Evolutionary conservation across 805 yeast genomes (phyloP), one percentile per base, ranked within the genome.

Genomic region (Brettanomyces naardenensis): DNA sequence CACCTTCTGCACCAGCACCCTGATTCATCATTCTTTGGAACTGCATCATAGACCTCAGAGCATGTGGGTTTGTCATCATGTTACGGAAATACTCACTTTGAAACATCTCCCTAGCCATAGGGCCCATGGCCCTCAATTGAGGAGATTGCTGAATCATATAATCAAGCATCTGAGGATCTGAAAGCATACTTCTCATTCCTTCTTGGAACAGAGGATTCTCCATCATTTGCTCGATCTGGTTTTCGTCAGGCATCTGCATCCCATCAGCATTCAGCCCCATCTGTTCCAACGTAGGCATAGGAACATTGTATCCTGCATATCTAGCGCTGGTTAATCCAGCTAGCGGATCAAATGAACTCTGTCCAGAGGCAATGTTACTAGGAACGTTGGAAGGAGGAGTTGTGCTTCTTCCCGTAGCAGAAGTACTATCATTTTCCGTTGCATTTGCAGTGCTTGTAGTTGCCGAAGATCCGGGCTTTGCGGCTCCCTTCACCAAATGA

Each of bases 241-340:
- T 89, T 34, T 85, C 82, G 48, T 76, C 78, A 10, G 95, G 89
- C 50, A 80, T 64, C 33, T 73, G 75, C 85, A 82, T 75, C 14
- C 97, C 97, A 58, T 89, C 97, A 20, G 95, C 89, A 1, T 96
- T 96, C 64, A 90, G 88, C 13, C 62, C 62, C 19, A 57, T 40
- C 17, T 53, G 51, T 40, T 57, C 62, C 82, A 86, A 73, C 3
- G 84, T 71, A 4, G 98, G 97, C 60, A 92, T 68, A 51, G 87
- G 89, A 6, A 88, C 73, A 35, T 66, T 64, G 50, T 77, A 79
- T 1, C 98, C 98, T 3, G 97, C 97, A 54, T 88, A 92, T 38
- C 97, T 75, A 2, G 97, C 97, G 35, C 95, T 90, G 1, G 97
- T 90, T 46, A 90, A 68, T 46, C 83, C 96, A 9, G 95, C 89